A percentile compares a stretch with the other conserved stretches of the same genome.
These are phyloP conservation scores for Aspergillus biplanus DNA, from an alignment of 495 filamentous ascomycete genomes.

Conservation along the genomic window DNA sequence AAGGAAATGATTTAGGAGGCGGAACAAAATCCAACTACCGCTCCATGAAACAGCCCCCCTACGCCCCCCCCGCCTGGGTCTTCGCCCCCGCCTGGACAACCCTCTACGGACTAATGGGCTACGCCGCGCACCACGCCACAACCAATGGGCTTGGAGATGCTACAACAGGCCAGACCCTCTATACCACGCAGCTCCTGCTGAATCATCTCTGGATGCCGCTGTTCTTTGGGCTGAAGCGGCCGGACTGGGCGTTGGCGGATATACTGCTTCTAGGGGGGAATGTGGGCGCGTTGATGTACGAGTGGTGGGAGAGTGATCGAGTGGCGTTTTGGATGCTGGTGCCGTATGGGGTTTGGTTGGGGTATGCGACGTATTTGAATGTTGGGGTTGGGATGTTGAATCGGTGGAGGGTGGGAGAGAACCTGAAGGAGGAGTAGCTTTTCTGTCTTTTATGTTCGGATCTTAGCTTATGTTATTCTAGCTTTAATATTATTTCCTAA, in stretches of 20 bases:
- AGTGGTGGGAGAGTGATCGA: constrained; percentile 74
- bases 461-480: too few species aligned
- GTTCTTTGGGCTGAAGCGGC: constrained; percentile 76
- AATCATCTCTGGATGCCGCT: constrained; percentile 94
- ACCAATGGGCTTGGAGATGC: constrained; percentile 47
- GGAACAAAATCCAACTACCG: constrained; percentile 66
- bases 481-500: too few species aligned
- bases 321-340: constrained; percentile 72
- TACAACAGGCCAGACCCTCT: constrained; percentile 57
- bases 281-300: constrained; percentile 68
- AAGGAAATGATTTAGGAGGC: constrained; percentile 34
- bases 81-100: constrained; percentile 87
- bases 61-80: constrained; percentile 74
- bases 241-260: constrained; percentile 74
- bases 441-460: not conserved
- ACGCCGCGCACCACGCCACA: constrained; percentile 75
- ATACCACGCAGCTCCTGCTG: constrained; percentile 79
- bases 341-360: constrained; percentile 82
- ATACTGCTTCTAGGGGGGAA: constrained; percentile 71
- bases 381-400: constrained; percentile 76
- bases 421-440: constrained; percentile 27
- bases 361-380: constrained; percentile 81
- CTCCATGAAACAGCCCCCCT: constrained; percentile 75
- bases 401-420: constrained; percentile 66
- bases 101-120: constrained; percentile 90